These are phyloP conservation scores for Cyclotella cryptica DNA, from an alignment of 108 stramenopile species.

Conservation along the genomic window DNA sequence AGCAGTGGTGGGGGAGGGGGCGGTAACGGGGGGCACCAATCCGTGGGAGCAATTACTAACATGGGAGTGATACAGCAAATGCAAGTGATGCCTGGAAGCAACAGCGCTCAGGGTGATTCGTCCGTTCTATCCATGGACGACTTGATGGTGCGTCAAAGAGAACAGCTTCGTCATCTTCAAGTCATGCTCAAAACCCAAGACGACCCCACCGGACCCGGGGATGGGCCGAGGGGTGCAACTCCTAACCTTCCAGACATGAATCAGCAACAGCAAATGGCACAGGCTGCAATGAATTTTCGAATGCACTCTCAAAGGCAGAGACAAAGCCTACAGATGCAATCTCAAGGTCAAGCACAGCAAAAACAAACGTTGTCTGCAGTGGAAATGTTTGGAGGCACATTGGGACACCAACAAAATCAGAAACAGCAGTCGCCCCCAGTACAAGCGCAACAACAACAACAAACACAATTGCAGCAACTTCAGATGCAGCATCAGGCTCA, in stretches of 20 bases:
- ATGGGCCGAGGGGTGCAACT: background rate
- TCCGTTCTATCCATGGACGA: constrained; percentile 24
- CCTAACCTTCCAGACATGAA: background rate
- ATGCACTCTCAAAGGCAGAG: constrained; percentile 2
- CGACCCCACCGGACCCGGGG: background rate
- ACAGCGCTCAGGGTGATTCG: background rate
- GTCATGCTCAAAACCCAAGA: constrained; percentile 23
- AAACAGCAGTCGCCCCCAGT: background rate
- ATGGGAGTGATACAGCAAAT: constrained; percentile 5
- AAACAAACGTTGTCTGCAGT: background rate
- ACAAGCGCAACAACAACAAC: constrained; percentile 15
- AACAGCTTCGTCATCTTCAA: constrained; percentile 41
- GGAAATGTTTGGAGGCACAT: background rate
- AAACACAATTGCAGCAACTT: constrained; percentile 11
- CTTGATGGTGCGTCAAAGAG: constrained; percentile 37
- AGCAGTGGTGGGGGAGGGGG: background rate
- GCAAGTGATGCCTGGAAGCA: background rate
- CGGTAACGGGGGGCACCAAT: background rate
- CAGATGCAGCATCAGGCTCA: constrained; percentile 23
- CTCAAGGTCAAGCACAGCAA: background rate
- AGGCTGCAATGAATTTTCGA: background rate
- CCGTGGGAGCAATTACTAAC: background rate
- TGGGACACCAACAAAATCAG: background rate
- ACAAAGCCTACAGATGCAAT: background rate
- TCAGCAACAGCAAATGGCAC: background rate